These are phyloP conservation scores for Microdochium paspali DNA, from an alignment of 2,329 filamentous ascomycete species.

Conservation along the genomic window DNA sequence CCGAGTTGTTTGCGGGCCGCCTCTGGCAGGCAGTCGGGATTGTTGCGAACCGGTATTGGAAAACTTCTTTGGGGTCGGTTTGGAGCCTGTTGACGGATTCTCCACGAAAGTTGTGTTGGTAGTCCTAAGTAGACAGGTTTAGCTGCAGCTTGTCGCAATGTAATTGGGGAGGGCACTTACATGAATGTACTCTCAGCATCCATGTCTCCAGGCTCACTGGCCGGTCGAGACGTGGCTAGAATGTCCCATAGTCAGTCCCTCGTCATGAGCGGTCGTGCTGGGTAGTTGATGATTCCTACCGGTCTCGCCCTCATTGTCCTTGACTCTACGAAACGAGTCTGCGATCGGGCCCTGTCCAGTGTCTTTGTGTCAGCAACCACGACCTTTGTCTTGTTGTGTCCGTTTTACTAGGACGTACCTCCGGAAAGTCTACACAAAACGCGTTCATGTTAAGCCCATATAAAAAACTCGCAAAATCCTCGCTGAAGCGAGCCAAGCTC, in stretches of 20 bases:
- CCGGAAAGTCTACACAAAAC: constrained; percentile 95
- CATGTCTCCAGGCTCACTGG: constrained; percentile 21
- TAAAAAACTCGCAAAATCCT: constrained; percentile 90
- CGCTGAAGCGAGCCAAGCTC: constrained; percentile 83
- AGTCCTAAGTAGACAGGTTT: constrained; percentile 46
- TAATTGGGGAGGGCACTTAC: constrained; percentile 33
- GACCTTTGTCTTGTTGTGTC: neutral
- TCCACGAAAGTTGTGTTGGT: constrained; percentile 89
- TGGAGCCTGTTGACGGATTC: constrained; percentile 56
- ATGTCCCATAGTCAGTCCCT: neutral
- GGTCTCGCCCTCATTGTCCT: constrained; percentile 43
- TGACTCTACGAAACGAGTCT: constrained; percentile 69
- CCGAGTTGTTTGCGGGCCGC: constrained; percentile 22
- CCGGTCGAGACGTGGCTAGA: constrained; percentile 11
- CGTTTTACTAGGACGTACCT: constrained; percentile 41
- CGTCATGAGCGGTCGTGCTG: constrained; percentile 1
- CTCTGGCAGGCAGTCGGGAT: constrained; percentile 35
- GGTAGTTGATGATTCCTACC: constrained; percentile 16
- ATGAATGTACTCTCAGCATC: constrained; percentile 78
- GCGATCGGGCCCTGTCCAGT: constrained; percentile 60
- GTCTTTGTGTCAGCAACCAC: neutral
- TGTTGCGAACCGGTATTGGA: constrained; percentile 30
- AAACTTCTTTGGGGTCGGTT: constrained; percentile 34
- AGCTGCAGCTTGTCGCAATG: constrained; percentile 8
- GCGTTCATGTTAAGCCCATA: constrained; percentile 99